Base-by-base conservation (phyloP, 2,329 filamentous ascomycete species). In the Akanthomyces muscarius region DNA sequence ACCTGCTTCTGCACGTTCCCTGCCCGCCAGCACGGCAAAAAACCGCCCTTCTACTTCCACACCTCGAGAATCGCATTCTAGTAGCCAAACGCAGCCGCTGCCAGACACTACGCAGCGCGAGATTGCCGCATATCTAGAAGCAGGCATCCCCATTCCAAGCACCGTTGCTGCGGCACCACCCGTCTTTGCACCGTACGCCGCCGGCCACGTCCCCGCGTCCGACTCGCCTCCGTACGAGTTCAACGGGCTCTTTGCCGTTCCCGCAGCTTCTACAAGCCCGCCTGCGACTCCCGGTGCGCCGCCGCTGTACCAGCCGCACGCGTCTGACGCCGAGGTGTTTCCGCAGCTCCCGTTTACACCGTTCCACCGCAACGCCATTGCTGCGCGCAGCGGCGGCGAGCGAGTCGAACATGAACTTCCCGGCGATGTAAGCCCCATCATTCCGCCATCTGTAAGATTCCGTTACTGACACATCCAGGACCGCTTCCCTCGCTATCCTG, bases 321-420 rank as follows among this genome's bases (percentile, higher is more conserved):
- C 44, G 3, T 18, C 36, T 5, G 30, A 51, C 3, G 25, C 16
- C 13, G 61, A 62, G 33, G 38, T n/a, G 18, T 56, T 57, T 21
- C 61, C 61, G 33, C 52, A 36, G 30, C 50, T 62, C 18, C 51
- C 50, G n/a, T 54, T 62, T 25, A 50, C 61, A 18, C 61, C 53
- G 36, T 56, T 62, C 25, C 61, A 62, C 33, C 33, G 33, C 30
- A 62, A 62, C 33, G 42, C 52, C 30, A 42, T 62, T 6, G 14
- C 44, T 3, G 44, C 52, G 8, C 52, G 61, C 8, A 13, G 21
- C 21, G 1, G 41, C 41, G 44, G 47, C 38, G 45, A 36, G 18
- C 36, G 23, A 18, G 11, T 50, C 2, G 45, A 62, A 5, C 36
- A 62, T n/a, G 61, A 62, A 8, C 52, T 62, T 6, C 61, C 61